These are phyloP conservation scores for Neonectria faginata DNA, from an alignment of 2,329 filamentous ascomycete genomes.

Conservation along the genomic window DNA sequence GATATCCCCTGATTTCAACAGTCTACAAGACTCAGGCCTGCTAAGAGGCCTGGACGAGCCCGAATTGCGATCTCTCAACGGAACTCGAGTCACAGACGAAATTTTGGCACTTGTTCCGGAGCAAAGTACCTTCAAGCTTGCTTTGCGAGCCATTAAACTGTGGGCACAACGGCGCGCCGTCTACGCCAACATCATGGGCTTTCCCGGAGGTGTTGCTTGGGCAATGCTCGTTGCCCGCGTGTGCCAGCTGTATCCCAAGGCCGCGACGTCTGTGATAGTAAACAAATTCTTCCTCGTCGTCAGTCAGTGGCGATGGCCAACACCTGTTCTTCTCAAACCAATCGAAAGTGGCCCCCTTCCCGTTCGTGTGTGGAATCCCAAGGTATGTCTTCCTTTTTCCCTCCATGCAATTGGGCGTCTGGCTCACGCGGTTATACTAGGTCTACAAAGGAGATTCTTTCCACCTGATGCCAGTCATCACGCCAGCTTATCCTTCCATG, in stretches of 20 bases:
- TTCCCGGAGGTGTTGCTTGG: slow-evolving; percentile 96
- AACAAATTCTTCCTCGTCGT: slow-evolving; percentile 96
- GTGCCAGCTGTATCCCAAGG: slow-evolving; percentile 95
- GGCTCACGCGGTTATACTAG: slow-evolving; percentile 51
- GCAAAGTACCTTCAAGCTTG: slow-evolving; percentile 87
- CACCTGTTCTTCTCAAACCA: slow-evolving; percentile 89
- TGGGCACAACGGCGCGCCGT: slow-evolving; percentile 95
- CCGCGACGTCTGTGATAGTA: slow-evolving; percentile 87
- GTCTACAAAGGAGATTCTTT: slow-evolving; percentile 83
- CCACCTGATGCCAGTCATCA: slow-evolving; percentile 98
- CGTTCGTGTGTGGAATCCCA: slow-evolving; percentile 94
- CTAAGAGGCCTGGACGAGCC: slow-evolving; percentile 87
- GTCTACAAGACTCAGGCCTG: slow-evolving; percentile 84
- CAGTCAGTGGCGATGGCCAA: slow-evolving; percentile 91
- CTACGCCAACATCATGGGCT: slow-evolving; percentile 96
- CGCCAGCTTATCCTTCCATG: slow-evolving; percentile 97
- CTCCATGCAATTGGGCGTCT: neutral
- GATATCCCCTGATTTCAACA: slow-evolving; percentile 74
- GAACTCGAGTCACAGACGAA: slow-evolving; percentile 93
- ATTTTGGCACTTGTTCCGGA: slow-evolving; percentile 91
- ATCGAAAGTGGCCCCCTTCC: slow-evolving; percentile 86
- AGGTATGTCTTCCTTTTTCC: slow-evolving; percentile 60
- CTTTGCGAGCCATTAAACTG: slow-evolving; percentile 91
- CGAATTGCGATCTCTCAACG: slow-evolving; percentile 90
- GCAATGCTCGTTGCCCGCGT: slow-evolving; percentile 97